Conservation (phyloP, 352 stramenopile species). For the Pythium periplocum region DNA sequence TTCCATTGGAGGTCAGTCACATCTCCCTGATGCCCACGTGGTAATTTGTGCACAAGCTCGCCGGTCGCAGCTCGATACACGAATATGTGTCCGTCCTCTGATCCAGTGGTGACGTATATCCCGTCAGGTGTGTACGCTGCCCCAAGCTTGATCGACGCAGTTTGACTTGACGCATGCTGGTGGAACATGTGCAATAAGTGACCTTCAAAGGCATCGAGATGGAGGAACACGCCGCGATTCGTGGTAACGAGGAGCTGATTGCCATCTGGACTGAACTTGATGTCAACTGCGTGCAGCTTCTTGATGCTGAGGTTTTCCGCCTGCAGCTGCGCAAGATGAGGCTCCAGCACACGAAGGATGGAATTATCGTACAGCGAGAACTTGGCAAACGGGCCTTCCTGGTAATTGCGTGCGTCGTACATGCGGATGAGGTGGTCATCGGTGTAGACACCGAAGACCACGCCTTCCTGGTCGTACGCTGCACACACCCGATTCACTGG, state of each 20-base stretch:
- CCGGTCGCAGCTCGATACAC: constrained; percentile 61
- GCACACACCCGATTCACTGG: constrained; percentile 59
- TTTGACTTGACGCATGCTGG: constrained; percentile 34
- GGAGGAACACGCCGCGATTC: constrained; percentile 74
- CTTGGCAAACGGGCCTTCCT: constrained; percentile 84
- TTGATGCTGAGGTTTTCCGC: constrained; percentile 44
- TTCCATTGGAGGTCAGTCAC: constrained; percentile 78
- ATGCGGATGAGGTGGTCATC: constrained; percentile 84
- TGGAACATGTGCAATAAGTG: constrained; percentile 70
- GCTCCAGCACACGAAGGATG: constrained; percentile 53
- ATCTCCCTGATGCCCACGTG: constrained; percentile 54
- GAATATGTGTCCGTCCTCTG: constrained; percentile 68
- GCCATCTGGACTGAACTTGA: constrained; percentile 84
- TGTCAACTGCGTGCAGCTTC: constrained; percentile 66
- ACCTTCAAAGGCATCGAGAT: constrained; percentile 83
- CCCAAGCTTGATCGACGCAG: constrained; percentile 42
- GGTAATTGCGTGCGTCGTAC: constrained; percentile 86
- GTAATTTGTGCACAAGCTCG: constrained; percentile 49
- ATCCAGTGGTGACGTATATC: constrained; percentile 63
- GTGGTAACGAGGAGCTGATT: constrained; percentile 82
- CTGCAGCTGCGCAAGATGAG: constrained; percentile 49
- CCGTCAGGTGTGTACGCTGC: constrained; percentile 70
- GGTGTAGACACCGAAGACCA: constrained; percentile 84
- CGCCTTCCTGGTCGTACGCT: constrained; percentile 77
- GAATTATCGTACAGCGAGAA: constrained; percentile 81